Base-by-base conservation (phyloP, 371 early-diverging fungal species). In the Gilbertella persicaria region DNA sequence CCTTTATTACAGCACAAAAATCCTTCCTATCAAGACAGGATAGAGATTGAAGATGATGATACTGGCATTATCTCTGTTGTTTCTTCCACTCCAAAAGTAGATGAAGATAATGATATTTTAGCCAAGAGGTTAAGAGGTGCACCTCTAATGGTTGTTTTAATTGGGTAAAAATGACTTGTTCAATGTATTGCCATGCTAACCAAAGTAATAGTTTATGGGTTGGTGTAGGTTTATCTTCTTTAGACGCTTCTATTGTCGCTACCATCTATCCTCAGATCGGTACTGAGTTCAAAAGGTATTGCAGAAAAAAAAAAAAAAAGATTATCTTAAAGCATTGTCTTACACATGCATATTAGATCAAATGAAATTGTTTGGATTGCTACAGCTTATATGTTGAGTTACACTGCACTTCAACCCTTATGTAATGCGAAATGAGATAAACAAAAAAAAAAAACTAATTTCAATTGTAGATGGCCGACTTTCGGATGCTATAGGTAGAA, bases 231-330 rank as follows among this genome's bases (percentile, higher is more conserved):
- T 75, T 93, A 50, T 78, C 88, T 4, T 83, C 88, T 30, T 67
- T 92, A 30, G 92, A 92, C 68, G 76, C 82, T 41, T 92, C 91
- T 13, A 88, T 92, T 53, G 84, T 95, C 6, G 84, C 93, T 10
- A 91, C 87, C 19, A 84, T 90, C 21, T 77, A 90, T 24, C 84
- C 90, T 26, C 80, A 78, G 16, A 92, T 95, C 45, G 83, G 88
- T 10, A 76, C 71, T 9, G 91, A 91, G 26, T 92, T 92, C 62
- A 74, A 87, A 61, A 64, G 58, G 75, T 75, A n/a, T n/a, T n/a
- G n/a, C n/a, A n/a, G n/a, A n/a, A n/a, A n/a, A n/a, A n/a, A 58
- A 48, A 39, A 38, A 49, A 28, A 25, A 29, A 12, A 2, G 30
- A 14, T 8, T 44, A 20, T 16, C 25, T 26, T n/a, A 24, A 47